Conservation (phyloP, 306 rosid genomes). For the Psophocarpus tetragonolobus region DNA sequence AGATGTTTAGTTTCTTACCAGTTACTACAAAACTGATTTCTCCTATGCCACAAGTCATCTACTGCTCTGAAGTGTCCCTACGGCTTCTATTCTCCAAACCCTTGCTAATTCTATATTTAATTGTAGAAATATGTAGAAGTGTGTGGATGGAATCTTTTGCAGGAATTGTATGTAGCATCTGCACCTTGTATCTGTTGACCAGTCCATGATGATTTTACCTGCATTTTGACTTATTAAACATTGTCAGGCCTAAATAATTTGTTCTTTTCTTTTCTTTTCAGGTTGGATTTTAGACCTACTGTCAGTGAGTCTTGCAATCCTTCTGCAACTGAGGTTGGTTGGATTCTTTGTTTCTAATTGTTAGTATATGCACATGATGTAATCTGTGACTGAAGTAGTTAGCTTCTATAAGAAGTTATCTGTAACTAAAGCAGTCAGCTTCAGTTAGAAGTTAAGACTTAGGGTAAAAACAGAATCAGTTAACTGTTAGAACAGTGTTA, state of each 20-base stretch:
- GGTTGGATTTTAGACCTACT: constrained; percentile 48
- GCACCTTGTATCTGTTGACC: constrained; percentile 10
- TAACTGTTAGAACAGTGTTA: not conserved
- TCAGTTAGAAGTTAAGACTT: not conserved
- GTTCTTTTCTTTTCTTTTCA: constrained; percentile 47
- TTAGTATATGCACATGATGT: not conserved
- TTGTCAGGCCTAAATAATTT: constrained; percentile 20
- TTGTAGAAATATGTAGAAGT: not conserved
- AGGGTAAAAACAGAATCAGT: not conserved
- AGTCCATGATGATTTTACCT: not conserved
- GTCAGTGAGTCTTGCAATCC: constrained; percentile 39
- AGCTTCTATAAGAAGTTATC: not conserved
- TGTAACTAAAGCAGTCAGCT: not conserved
- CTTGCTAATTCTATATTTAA: not conserved
- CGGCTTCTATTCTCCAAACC: not conserved
- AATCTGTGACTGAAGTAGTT: not conserved
- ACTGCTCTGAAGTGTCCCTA: not conserved
- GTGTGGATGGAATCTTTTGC: constrained; percentile 12
- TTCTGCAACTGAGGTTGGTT: constrained; percentile 53
- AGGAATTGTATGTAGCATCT: not conserved
- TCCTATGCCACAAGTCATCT: not conserved
- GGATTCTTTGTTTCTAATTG: not conserved
- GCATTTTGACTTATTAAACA: not conserved
- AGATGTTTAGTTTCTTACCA: constrained; percentile 1
- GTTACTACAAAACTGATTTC: constrained; percentile 7